Percentiles rank a stretch among this genome's conserved stretches.
phyloP scores from a whole-genome alignment of 2,329 filamentous ascomycete species.

The Massarina eburnea region DNA sequence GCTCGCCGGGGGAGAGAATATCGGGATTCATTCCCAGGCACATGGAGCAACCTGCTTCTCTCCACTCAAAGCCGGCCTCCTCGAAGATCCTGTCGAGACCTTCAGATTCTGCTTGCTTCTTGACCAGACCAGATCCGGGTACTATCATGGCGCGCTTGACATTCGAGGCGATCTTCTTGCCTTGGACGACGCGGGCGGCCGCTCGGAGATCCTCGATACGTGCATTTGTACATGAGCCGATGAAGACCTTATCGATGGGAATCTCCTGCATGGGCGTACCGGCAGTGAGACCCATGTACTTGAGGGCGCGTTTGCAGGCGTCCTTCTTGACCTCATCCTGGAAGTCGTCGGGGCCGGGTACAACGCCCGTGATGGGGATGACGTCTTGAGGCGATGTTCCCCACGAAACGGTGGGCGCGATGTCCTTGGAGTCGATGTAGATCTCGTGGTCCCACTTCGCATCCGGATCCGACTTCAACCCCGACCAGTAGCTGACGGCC shows the following conservation, averaged over 20 bases:
- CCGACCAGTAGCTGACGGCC: conserved; percentile 85
- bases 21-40: conserved; percentile 99
- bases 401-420: conserved; percentile 92
- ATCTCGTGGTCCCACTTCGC: conserved; percentile 90
- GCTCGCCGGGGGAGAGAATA: conserved; percentile 87
- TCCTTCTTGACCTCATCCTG: conserved; percentile 76
- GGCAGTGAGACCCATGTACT: conserved; percentile 92
- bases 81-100: conserved; percentile 90
- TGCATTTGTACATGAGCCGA: conserved; percentile 96
- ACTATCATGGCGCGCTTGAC: conserved; percentile 96
- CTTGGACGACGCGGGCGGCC: conserved; percentile 82
- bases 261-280: conserved; percentile 94
- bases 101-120: conserved; percentile 86
- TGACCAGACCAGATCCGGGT: conserved; percentile 91
- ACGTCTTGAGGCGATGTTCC: conserved; percentile 96
- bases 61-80: conserved; percentile 95
- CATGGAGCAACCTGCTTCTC: conserved; percentile 98
- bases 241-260: conserved; percentile 91
- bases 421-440: conserved; percentile 88
- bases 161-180: conserved; percentile 82
- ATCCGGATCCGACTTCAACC: conserved; percentile 79
- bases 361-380: conserved; percentile 86
- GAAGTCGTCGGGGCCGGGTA: conserved; percentile 89
- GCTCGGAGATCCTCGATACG: conserved; percentile 93
- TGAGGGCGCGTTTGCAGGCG: conserved; percentile 76